A percentile compares a stretch with the other conserved stretches of the same genome.
Conservation (phyloP, 768 basidiomycete genomes). For the Mycena galericulata region DNA sequence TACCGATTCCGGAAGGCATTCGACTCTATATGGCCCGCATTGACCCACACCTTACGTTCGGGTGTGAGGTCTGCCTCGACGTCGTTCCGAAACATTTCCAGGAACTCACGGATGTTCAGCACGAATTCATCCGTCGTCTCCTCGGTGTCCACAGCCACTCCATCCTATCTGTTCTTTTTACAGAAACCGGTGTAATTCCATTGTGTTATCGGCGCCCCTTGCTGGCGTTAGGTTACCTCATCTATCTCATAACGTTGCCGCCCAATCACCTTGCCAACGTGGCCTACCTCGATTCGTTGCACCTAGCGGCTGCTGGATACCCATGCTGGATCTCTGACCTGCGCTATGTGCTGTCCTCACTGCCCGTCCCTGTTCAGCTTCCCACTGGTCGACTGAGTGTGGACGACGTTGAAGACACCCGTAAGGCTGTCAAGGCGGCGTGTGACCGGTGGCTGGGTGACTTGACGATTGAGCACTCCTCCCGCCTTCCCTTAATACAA, state of each 20-base stretch:
- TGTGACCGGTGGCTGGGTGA: not conserved
- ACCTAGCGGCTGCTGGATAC: not conserved
- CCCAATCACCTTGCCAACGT: not conserved
- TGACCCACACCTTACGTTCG: slow-evolving; percentile 40
- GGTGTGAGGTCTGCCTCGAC: slow-evolving; percentile 34
- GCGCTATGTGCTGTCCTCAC: not conserved
- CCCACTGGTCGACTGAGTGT: not conserved
- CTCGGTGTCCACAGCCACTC: no score
- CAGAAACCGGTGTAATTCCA: no score
- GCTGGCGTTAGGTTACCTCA: not conserved
- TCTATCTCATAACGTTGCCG: not conserved
- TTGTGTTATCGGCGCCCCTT: not conserved
- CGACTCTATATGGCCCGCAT: slow-evolving; percentile 38
- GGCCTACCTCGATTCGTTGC: not conserved
- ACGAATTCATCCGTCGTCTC: no score
- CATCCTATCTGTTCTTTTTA: no score
- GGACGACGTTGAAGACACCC: not conserved
- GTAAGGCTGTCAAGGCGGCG: not conserved
- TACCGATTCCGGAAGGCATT: slow-evolving; percentile 31
- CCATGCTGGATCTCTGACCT: not conserved
- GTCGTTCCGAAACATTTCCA: not conserved
- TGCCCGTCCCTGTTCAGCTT: not conserved
- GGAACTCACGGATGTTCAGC: not conserved
- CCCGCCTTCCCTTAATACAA: not conserved
- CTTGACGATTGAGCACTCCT: not conserved